Evolutionary conservation across 148 eudicot genomes (phyloP).

Genomic region (Vaccinium darrowii): DNA sequence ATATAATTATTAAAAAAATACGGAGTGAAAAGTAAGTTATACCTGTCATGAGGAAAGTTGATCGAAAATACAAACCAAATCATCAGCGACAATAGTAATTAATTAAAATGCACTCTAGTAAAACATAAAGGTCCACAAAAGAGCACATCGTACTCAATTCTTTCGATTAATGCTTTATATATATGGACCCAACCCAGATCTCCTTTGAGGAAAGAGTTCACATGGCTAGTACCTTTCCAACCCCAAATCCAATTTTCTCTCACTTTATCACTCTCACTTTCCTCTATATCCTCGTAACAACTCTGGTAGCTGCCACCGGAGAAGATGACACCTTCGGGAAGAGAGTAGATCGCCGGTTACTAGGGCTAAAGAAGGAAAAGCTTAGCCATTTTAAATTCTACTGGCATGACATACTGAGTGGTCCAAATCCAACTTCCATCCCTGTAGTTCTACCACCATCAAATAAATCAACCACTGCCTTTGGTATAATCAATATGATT

Average conservation of each 20-base stretch:
- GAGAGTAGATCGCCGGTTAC: neutral
- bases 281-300: neutral
- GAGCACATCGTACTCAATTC: neutral
- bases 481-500: slow-evolving; percentile 38
- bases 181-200: neutral
- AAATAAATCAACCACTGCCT: slow-evolving; percentile 25
- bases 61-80: too few species aligned
- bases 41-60: too few species aligned
- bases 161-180: too few species aligned
- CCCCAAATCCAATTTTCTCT: neutral
- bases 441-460: slow-evolving; percentile 27
- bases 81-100: too few species aligned
- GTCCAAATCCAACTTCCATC: slow-evolving; percentile 42
- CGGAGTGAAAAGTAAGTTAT: too few species aligned
- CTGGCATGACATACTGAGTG: slow-evolving; percentile 60
- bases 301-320: slow-evolving; percentile 13
- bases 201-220: neutral
- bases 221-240: neutral
- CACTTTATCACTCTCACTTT: slow-evolving; percentile 3
- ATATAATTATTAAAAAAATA: too few species aligned
- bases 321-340: neutral
- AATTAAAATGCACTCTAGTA: too few species aligned
- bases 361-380: slow-evolving; percentile 34
- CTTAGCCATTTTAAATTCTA: slow-evolving; percentile 48
- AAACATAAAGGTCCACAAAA: neutral